These are phyloP conservation scores for Waltiozyma sp. DNA, from an alignment of 1,139 yeast species.

Conservation along the genomic window DNA sequence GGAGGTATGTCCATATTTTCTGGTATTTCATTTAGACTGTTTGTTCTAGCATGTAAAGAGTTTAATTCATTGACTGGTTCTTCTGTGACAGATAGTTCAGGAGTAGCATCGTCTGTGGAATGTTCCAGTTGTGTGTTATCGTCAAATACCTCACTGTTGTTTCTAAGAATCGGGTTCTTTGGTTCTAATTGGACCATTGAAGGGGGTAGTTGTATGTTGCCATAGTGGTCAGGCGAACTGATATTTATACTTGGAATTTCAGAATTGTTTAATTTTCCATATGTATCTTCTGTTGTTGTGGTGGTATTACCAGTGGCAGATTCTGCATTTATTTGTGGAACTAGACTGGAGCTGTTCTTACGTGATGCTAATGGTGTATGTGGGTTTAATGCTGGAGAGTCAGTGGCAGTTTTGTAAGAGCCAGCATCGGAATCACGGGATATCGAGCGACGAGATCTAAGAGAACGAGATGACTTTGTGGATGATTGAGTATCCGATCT, in stretches of 20 bases:
- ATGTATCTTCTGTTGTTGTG: slow-evolving; percentile 3
- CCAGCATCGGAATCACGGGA: slow-evolving; percentile 25
- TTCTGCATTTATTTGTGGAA: slow-evolving; percentile 3
- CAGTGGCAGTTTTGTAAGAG: slow-evolving; percentile 20
- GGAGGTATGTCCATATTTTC: neutral
- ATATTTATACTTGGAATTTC: slow-evolving; percentile 12
- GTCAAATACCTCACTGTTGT: slow-evolving; percentile 20
- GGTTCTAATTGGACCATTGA: slow-evolving; percentile 62
- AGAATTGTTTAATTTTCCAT: slow-evolving; percentile 2
- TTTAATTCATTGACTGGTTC: neutral
- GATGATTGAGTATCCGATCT: slow-evolving; percentile 46
- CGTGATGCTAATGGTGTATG: slow-evolving; percentile 30
- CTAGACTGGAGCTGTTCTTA: slow-evolving; percentile 26
- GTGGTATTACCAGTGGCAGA: slow-evolving; percentile 5
- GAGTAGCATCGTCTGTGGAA: neutral
- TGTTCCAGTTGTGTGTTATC: slow-evolving; percentile 4
- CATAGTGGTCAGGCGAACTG: slow-evolving; percentile 11
- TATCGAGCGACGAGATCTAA: slow-evolving; percentile 26
- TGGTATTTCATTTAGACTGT: neutral
- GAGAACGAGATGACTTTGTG: slow-evolving; percentile 38
- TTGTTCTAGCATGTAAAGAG: neutral
- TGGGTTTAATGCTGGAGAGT: slow-evolving; percentile 20
- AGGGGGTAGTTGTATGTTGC: slow-evolving; percentile 38
- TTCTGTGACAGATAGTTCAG: neutral
- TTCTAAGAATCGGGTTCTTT: slow-evolving; percentile 50